phyloP scores from a whole-genome alignment of 805 yeast species.

The Maudiozyma saulgeensis region DNA sequence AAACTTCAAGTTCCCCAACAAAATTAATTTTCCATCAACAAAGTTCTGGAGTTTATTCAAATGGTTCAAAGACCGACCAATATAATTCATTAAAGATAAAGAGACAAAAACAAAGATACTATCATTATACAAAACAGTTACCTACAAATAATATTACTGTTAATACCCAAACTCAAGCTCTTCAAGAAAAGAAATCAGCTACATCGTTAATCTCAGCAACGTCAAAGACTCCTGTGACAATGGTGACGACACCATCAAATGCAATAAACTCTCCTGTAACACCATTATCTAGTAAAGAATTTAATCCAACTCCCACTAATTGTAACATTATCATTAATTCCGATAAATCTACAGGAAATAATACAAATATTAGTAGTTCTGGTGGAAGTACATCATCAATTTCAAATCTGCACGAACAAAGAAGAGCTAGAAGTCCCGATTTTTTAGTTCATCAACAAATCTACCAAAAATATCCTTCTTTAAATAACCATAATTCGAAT shows the following conservation, averaged over 20 bases:
- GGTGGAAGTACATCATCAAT: background rate
- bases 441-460: conserved; percentile 10
- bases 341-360: conserved; percentile 1
- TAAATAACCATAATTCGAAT: background rate
- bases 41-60: background rate
- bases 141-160: conserved; percentile 7
- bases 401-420: conserved; percentile 1
- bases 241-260: conserved; percentile 18
- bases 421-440: conserved; percentile 13
- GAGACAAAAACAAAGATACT: conserved; percentile 27
- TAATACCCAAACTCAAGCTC: conserved; percentile 15
- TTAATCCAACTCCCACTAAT: conserved; percentile 2
- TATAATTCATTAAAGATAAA: conserved; percentile 25
- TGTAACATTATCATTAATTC: conserved; percentile 2
- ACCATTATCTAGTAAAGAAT: conserved; percentile 13
- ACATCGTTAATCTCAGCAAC: conserved; percentile 20
- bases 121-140: conserved; percentile 24
- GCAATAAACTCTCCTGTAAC: conserved; percentile 18
- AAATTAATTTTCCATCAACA: background rate
- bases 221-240: conserved; percentile 22
- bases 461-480: background rate
- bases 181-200: conserved; percentile 19
- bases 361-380: background rate
- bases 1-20: conserved; percentile 4
- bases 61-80: conserved; percentile 5